A percentile compares a stretch with the other conserved stretches of the same genome.
phyloP scores from a whole-genome alignment of 2,329 filamentous ascomycete species.

The Lecanicillium sp. region DNA sequence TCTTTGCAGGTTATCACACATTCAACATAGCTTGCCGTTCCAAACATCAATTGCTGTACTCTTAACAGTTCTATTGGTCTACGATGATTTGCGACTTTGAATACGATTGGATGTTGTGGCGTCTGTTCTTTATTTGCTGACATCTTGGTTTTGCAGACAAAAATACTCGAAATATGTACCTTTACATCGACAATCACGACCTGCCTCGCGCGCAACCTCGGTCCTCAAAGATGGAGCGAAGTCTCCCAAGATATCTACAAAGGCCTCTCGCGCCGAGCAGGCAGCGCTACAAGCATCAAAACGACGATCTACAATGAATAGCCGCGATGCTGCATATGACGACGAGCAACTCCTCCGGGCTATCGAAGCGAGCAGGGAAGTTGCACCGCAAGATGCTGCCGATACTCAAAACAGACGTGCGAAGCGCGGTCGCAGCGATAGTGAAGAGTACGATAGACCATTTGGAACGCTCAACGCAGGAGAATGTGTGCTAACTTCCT shows the following conservation, averaged over 20 bases:
- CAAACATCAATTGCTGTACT: constrained; percentile 8
- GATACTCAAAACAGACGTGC: constrained; percentile 53
- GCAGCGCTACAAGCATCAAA: constrained; percentile 60
- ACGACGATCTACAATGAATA: constrained; percentile 94
- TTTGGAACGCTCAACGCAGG: constrained; percentile 17
- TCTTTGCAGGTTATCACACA: constrained; percentile 17
- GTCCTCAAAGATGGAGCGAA: constrained; percentile 56
- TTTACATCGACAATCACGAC: constrained; percentile 49
- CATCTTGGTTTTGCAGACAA: constrained; percentile 42
- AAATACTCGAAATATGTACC: constrained; percentile 62
- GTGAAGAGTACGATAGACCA: constrained; percentile 72
- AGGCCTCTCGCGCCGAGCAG: constrained; percentile 48
- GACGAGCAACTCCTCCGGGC: constrained; percentile 85
- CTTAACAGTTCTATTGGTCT: constrained; percentile 38
- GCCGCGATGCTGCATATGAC: constrained; percentile 87
- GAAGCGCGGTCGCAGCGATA: constrained; percentile 84
- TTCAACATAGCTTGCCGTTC: not conserved
- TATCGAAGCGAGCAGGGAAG: constrained; percentile 91
- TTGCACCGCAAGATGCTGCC: constrained; percentile 51
- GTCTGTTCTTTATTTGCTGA: constrained; percentile 19
- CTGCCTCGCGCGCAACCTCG: constrained; percentile 57
- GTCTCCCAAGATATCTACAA: constrained; percentile 49
- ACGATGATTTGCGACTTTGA: too few relatives aligned
- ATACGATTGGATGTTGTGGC: too few relatives aligned
- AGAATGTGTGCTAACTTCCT: constrained; percentile 21